A percentile compares a stretch with the other conserved stretches of the same genome.
Conservation (phyloP, 2,329 filamentous ascomycete genomes). For the Grosmannia huntii region DNA sequence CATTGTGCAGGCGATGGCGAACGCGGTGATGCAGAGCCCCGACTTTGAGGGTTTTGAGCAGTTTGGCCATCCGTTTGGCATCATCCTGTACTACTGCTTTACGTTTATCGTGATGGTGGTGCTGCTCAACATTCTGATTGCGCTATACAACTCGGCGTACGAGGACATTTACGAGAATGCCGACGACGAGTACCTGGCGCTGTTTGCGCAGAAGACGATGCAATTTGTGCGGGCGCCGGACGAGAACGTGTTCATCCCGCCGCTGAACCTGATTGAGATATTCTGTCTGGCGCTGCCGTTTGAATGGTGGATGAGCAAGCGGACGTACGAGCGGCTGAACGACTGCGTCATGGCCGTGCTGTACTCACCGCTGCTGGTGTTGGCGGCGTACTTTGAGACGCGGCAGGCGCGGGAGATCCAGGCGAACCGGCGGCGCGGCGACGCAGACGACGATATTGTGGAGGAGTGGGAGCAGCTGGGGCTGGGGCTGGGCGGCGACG, state of each 20-base stretch:
- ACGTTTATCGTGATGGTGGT: constrained; percentile 85
- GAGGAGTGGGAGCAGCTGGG: constrained; percentile 90
- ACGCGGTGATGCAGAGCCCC: constrained; percentile 81
- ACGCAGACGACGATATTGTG: constrained; percentile 76
- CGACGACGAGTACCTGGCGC: constrained; percentile 85
- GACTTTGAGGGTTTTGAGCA: constrained; percentile 82
- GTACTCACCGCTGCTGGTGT: constrained; percentile 71
- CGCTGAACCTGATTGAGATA: constrained; percentile 88
- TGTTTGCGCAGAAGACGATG: constrained; percentile 90
- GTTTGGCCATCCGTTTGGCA: constrained; percentile 84
- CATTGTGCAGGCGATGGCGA: constrained; percentile 72
- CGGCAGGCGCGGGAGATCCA: constrained; percentile 52
- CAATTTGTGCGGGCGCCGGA: constrained; percentile 94
- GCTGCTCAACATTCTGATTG: constrained; percentile 90
- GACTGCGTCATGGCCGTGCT: constrained; percentile 57
- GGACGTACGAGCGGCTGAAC: constrained; percentile 67
- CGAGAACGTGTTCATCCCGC: constrained; percentile 95
- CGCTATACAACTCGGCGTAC: constrained; percentile 92
- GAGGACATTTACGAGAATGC: constrained; percentile 90
- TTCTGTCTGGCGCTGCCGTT: constrained; percentile 65
- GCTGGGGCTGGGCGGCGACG: constrained; percentile 52
- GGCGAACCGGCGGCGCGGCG: constrained; percentile 63
- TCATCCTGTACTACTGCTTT: constrained; percentile 94
- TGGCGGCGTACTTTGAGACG: constrained; percentile 63
- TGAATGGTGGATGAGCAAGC: constrained; percentile 87